These are phyloP conservation scores for Polyplosphaeria fusca DNA, from an alignment of 495 filamentous ascomycete species.

Conservation along the genomic window DNA sequence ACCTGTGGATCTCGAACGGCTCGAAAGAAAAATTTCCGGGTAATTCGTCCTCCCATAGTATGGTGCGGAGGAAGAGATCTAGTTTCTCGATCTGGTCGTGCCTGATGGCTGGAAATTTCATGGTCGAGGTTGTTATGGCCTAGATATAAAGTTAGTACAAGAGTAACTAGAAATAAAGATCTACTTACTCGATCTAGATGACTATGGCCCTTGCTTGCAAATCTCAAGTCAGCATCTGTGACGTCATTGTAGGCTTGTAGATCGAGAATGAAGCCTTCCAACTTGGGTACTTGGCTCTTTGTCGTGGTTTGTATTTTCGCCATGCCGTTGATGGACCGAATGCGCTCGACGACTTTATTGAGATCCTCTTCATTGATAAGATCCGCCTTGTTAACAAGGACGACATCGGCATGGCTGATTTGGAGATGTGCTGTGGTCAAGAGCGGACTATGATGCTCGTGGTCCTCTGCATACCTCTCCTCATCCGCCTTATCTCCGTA, in stretches of 20 bases:
- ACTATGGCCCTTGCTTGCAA: slow-evolving; percentile 57
- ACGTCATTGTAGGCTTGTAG: slow-evolving; percentile 89
- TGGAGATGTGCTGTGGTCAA: slow-evolving; percentile 92
- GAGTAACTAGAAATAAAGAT: no score
- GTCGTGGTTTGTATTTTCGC: slow-evolving; percentile 80
- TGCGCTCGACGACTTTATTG: slow-evolving; percentile 58
- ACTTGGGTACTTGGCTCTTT: slow-evolving; percentile 70
- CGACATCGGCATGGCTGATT: slow-evolving; percentile 94
- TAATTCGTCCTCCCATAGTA: slow-evolving; percentile 77
- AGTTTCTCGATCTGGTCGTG: slow-evolving; percentile 54
- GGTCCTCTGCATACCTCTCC: slow-evolving; percentile 47
- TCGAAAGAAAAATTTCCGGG: slow-evolving; percentile 41
- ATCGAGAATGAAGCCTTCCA: slow-evolving; percentile 83
- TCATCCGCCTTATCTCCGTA: slow-evolving; percentile 8
- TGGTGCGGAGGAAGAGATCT: slow-evolving; percentile 77
- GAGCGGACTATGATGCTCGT: slow-evolving; percentile 57
- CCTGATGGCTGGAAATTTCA: slow-evolving; percentile 58
- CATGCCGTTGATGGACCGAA: slow-evolving; percentile 82
- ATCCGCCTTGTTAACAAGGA: slow-evolving; percentile 93
- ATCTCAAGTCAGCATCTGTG: slow-evolving; percentile 55
- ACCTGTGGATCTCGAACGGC: slow-evolving; percentile 71
- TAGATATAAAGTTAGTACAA: slow-evolving; percentile 37
- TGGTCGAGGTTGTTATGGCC: slow-evolving; percentile 83
- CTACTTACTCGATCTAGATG: slow-evolving; percentile 71
- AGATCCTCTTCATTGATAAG: slow-evolving; percentile 71